These are phyloP conservation scores for Ustilago lituana DNA, from an alignment of 1,284 basidiomycete species.

Conservation along the genomic window DNA sequence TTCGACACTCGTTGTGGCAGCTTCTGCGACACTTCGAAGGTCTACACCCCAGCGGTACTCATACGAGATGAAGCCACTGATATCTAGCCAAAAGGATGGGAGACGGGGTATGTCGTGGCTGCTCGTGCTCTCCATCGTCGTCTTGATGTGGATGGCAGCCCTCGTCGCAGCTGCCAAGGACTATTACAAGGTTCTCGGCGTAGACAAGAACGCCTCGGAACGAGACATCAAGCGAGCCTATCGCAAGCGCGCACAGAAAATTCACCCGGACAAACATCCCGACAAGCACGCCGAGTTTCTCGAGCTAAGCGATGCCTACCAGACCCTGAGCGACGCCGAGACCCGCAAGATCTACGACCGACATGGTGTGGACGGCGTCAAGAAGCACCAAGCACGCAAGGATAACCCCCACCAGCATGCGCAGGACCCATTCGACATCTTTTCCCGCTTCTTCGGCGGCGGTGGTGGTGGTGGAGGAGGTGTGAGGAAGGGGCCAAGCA, in stretches of 20 bases:
- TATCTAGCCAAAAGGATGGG: conserved; percentile 7
- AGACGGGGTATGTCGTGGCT: conserved; percentile 14
- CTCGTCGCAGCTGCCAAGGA: conserved; percentile 53
- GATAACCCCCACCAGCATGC: conserved; percentile 46
- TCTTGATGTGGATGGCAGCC: conserved; percentile 26
- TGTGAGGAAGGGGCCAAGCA: conserved; percentile 57
- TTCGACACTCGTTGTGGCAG: no score
- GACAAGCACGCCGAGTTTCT: conserved; percentile 65
- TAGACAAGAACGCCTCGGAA: conserved; percentile 56
- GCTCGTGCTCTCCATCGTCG: conserved; percentile 15
- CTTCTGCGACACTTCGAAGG: no score
- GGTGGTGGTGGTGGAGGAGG: conserved; percentile 45
- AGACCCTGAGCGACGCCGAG: conserved; percentile 60
- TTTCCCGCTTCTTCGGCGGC: conserved; percentile 65
- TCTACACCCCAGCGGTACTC: neutral
- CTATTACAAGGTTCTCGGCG: conserved; percentile 64
- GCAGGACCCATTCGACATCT: conserved; percentile 65
- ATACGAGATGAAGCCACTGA: conserved; percentile 38
- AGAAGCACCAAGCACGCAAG: conserved; percentile 59
- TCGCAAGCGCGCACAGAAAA: conserved; percentile 61
- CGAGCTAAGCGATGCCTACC: conserved; percentile 69
- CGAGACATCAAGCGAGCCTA: conserved; percentile 66
- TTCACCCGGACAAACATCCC: conserved; percentile 67
- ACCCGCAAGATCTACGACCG: conserved; percentile 63
- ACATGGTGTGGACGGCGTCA: conserved; percentile 63